These are phyloP conservation scores for Psidium guajava DNA, from an alignment of 345 rosid species.

Conservation along the genomic window DNA sequence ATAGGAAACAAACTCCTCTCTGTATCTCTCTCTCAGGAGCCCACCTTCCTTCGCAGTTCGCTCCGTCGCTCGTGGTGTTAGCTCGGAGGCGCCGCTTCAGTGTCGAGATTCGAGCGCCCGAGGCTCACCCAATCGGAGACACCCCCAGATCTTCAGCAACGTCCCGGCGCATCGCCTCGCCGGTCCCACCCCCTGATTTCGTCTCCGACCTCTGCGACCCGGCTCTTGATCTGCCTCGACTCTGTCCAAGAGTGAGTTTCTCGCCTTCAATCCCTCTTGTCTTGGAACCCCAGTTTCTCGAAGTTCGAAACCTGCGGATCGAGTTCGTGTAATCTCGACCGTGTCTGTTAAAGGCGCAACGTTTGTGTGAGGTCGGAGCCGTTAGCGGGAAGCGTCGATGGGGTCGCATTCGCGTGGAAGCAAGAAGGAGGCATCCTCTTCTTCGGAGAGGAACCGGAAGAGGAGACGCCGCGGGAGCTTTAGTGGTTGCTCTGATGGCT, in stretches of 20 bases:
- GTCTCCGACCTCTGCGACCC: conserved; percentile 44
- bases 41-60: too few relatives aligned
- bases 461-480: not conserved
- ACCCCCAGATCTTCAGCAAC: conserved; percentile 39
- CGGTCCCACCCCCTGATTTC: conserved; percentile 39
- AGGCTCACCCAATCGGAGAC: conserved; percentile 17
- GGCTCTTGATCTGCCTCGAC: conserved; percentile 56
- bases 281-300: not conserved
- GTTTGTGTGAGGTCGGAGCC: too few relatives aligned
- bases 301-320: not conserved
- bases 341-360: not conserved
- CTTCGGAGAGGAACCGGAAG: not conserved
- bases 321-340: not conserved
- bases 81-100: too few relatives aligned
- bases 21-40: too few relatives aligned
- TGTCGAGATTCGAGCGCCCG: not conserved
- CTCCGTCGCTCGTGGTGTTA: too few relatives aligned
- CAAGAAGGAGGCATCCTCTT: not conserved
- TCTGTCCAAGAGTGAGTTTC: conserved; percentile 34
- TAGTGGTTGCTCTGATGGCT: not conserved
- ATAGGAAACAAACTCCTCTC: too few relatives aligned
- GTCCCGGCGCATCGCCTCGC: conserved; percentile 36
- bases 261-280: not conserved
- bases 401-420: not conserved
- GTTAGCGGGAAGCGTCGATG: not conserved